Evolutionary conservation across 352 stramenopile species (phyloP).

Genomic region (Pythium dissotocum): DNA sequence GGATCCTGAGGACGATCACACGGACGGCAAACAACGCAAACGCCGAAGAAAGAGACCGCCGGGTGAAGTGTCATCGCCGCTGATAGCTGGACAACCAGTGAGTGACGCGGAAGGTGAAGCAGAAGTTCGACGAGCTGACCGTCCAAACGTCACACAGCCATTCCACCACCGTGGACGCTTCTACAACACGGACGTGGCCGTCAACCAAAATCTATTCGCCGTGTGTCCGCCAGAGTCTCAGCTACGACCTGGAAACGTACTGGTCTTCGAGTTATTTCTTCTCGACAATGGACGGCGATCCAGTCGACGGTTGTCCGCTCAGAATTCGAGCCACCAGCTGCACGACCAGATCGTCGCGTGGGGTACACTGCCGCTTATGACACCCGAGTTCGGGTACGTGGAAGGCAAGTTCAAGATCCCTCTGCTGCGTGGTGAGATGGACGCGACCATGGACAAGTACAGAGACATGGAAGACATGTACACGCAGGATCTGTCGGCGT

Average conservation of each 20-base stretch:
- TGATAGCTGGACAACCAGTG: background rate
- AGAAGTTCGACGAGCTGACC: background rate
- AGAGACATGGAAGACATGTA: slow-evolving; percentile 71
- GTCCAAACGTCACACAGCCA: slow-evolving; percentile 66
- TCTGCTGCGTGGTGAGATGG: slow-evolving; percentile 80
- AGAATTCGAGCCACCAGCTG: slow-evolving; percentile 7
- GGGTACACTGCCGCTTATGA: slow-evolving; percentile 77
- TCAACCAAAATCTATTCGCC: slow-evolving; percentile 83
- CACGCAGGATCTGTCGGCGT: slow-evolving; percentile 68
- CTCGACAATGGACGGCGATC: background rate
- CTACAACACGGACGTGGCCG: slow-evolving; percentile 75
- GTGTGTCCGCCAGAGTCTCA: slow-evolving; percentile 68
- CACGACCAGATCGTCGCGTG: slow-evolving; percentile 82
- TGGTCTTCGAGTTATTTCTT: slow-evolving; percentile 58
- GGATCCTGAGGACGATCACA: slow-evolving; percentile 41
- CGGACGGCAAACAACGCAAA: background rate
- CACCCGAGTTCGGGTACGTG: slow-evolving; percentile 56
- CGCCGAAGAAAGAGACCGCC: slow-evolving; percentile 5
- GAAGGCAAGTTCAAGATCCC: slow-evolving; percentile 85
- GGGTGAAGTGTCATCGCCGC: background rate
- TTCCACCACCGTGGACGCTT: slow-evolving; percentile 82
- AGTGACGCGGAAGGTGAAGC: background rate
- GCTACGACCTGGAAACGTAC: slow-evolving; percentile 55
- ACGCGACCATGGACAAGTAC: slow-evolving; percentile 79
- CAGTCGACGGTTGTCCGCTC: background rate